phyloP scores from a whole-genome alignment of 2,329 filamentous ascomycete genomes.

The Fusarium sp. region DNA sequence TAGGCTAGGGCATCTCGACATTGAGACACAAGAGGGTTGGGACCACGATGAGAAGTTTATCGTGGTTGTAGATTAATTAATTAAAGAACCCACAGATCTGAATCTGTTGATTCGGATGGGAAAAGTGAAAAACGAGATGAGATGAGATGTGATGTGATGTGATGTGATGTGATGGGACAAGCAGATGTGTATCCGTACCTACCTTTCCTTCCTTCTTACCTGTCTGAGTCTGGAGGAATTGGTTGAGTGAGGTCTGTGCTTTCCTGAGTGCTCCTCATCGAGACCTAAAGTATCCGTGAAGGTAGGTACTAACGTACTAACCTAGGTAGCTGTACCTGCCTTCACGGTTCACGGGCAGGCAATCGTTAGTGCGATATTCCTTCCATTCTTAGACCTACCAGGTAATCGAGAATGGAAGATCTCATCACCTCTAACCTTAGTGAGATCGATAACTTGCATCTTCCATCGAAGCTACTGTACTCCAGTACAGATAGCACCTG shows the following conservation, averaged over 20 bases:
- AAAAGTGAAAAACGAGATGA: neutral
- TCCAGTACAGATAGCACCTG: neutral
- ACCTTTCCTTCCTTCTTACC: neutral
- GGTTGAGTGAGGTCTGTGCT: conserved; percentile 6
- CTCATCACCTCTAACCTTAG: neutral
- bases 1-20: neutral
- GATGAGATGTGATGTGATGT: neutral
- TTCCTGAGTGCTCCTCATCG: neutral
- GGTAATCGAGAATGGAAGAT: neutral
- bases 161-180: neutral
- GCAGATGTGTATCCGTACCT: neutral
- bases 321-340: neutral
- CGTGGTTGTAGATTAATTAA: neutral
- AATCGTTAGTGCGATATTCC: neutral
- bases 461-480: neutral
- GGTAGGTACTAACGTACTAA: neutral
- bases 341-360: neutral
- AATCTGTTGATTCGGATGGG: neutral
- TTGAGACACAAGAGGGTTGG: neutral
- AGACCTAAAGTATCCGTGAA: neutral
- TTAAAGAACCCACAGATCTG: neutral
- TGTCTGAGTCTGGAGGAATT: neutral
- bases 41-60: conserved; percentile 5
- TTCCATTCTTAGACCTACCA: neutral
- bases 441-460: conserved; percentile 15